Conservation (phyloP, 2,329 filamentous ascomycete species). For the Xylaria arbuscula region DNA sequence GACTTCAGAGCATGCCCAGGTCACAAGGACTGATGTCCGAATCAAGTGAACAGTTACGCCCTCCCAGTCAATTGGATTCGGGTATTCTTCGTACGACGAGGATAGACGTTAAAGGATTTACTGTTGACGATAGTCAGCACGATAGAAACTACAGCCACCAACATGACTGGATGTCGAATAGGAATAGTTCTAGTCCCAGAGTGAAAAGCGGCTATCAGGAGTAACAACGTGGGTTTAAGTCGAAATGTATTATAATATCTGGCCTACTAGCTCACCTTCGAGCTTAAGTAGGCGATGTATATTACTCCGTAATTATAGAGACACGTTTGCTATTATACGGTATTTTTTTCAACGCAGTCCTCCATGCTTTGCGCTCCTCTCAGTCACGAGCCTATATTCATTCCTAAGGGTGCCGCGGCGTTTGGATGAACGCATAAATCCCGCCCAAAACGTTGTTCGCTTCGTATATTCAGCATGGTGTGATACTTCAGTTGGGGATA, state of each 20-base stretch:
- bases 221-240: background rate
- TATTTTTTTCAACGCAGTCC: background rate
- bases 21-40: constrained; percentile 6
- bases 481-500: no score
- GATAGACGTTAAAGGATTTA: background rate
- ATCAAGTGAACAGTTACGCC: constrained; percentile 4
- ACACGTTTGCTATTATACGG: background rate
- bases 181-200: background rate
- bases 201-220: background rate
- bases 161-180: background rate
- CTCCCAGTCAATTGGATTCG: background rate
- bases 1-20: background rate
- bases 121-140: background rate
- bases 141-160: background rate
- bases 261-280: background rate
- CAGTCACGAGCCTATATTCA: no score
- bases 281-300: background rate
- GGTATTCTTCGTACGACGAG: constrained; percentile 6
- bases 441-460: no score
- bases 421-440: no score
- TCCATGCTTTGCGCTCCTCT: background rate
- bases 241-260: background rate
- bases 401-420: no score
- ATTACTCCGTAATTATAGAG: background rate
- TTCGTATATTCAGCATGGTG: no score